These are phyloP conservation scores for Pseudogymnoascus sp. DNA, from an alignment of 2,329 filamentous ascomycete species.

Conservation along the genomic window DNA sequence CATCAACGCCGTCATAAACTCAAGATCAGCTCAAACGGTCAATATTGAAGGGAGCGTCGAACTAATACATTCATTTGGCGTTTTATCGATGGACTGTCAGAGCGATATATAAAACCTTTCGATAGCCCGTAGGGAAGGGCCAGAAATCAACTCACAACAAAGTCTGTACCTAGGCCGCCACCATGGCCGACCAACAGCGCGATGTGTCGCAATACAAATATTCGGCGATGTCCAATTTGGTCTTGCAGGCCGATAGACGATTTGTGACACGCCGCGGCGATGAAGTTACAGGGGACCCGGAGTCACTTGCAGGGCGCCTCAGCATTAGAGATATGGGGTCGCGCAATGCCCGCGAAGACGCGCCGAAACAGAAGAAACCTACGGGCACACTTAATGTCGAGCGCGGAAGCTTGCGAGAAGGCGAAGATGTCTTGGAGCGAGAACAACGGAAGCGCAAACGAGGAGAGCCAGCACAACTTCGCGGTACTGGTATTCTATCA, in stretches of 20 bases:
- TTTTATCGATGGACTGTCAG: constrained; percentile 1
- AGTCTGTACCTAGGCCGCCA: constrained; percentile 15
- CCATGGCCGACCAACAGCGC: constrained; percentile 66
- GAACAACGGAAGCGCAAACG: constrained; percentile 81
- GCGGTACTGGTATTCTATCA: constrained; percentile 70
- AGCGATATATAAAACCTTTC: constrained; percentile 7
- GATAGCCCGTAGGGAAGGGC: constrained; percentile 7
- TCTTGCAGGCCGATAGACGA: constrained; percentile 97
- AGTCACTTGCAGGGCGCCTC: constrained; percentile 90
- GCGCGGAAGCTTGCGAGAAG: constrained; percentile 68
- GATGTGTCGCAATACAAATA: constrained; percentile 98
- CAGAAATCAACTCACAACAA: constrained; percentile 3
- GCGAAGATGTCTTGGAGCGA: constrained; percentile 71
- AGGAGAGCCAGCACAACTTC: constrained; percentile 60
- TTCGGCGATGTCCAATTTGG: constrained; percentile 99
- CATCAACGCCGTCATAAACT: constrained; percentile 1
- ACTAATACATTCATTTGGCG: constrained; percentile 9
- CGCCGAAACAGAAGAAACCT: constrained; percentile 65
- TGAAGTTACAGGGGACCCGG: constrained; percentile 92
- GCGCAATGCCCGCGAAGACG: constrained; percentile 68
- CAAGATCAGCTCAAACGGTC: neutral
- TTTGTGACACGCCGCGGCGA: constrained; percentile 89
- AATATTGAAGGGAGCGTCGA: constrained; percentile 3
- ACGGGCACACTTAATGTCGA: constrained; percentile 61
- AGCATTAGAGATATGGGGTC: constrained; percentile 93